Base-by-base conservation (phyloP, 495 filamentous ascomycete genomes). In the Neurospora discreta region DNA sequence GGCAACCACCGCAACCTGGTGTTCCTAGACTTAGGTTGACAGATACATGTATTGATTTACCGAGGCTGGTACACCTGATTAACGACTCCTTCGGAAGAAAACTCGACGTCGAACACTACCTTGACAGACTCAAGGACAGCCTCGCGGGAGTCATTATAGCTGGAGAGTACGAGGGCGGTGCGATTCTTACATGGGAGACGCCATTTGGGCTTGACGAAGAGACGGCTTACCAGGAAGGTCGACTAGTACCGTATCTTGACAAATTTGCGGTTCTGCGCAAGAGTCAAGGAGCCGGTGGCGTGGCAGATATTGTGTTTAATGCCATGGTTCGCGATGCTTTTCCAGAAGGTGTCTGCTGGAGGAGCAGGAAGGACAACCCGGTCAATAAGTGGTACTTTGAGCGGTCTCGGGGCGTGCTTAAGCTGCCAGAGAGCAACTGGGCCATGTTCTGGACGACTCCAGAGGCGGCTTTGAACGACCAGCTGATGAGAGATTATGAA, bases 301-400 rank as follows among this genome's bases (percentile, higher is more conserved):
- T 98, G 5, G 95, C 96, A 1, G 95, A 99, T 75, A 89, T 98
- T 26, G 90, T 99, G 6, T 99, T 98, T 81, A 97, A 93, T 73
- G 90, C 93, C 20, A 97, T 99, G 93, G 92, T 97, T 38, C 89
- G 91, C 33, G 86, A 90, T 16, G 94, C 92, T 74, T 97, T 97
- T 75, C 94, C 94, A 1, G 78, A 85, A 18, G 92, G 92, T 0
- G 90, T 95, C 39, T 90, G 89, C 78, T 96, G 93, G 93, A 84
- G 93, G 69, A 93, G 91, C 75, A 84, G 92, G 70, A 90, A 88
- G 78, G 85, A 91, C 76, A 96, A 96, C 76, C 91, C 91, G 11
- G 93, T 95, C 1, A 96, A 96, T 73, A 96, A 95, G 77, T 96
- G 93, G 93, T 96, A 99, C 78, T 98, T 97, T 78, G 95, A 98